These are phyloP conservation scores for Solanum megistacrolobum DNA, from an alignment of 257 asterid genomes.

Conservation along the genomic window DNA sequence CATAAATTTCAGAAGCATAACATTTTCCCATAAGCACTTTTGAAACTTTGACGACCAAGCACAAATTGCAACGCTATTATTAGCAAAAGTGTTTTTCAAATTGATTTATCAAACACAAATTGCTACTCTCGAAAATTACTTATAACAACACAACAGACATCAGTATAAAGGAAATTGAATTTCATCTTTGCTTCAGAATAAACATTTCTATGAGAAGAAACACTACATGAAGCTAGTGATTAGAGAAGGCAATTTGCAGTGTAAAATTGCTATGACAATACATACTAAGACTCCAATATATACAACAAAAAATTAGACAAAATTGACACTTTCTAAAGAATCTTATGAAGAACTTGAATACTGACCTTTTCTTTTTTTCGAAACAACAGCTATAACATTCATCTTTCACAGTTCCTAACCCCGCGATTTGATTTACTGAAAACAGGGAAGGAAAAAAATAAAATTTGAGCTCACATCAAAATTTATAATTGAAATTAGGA, in stretches of 20 bases:
- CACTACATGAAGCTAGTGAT: neutral
- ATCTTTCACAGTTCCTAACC: conserved; percentile 5
- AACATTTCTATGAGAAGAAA: neutral
- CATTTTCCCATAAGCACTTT: neutral
- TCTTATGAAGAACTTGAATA: neutral
- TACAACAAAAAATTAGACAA: neutral
- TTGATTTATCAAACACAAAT: neutral
- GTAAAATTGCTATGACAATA: neutral
- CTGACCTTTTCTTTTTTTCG: neutral
- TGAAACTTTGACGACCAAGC: neutral
- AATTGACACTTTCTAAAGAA: neutral
- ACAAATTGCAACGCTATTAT: neutral
- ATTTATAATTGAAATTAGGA: neutral
- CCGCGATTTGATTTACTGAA: neutral
- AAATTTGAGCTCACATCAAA: neutral
- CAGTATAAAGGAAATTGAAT: neutral
- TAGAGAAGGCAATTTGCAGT: neutral
- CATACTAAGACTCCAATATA: neutral
- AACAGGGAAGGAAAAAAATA: conserved; percentile 2
- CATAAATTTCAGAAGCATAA: neutral
- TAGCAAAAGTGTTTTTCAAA: neutral
- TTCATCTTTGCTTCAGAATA: neutral
- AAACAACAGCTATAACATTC: neutral
- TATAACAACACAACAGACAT: neutral
- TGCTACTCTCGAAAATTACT: neutral